Base-by-base conservation (phyloP, 2,329 filamentous ascomycete species). In the Sarocladiaceae sp. region DNA sequence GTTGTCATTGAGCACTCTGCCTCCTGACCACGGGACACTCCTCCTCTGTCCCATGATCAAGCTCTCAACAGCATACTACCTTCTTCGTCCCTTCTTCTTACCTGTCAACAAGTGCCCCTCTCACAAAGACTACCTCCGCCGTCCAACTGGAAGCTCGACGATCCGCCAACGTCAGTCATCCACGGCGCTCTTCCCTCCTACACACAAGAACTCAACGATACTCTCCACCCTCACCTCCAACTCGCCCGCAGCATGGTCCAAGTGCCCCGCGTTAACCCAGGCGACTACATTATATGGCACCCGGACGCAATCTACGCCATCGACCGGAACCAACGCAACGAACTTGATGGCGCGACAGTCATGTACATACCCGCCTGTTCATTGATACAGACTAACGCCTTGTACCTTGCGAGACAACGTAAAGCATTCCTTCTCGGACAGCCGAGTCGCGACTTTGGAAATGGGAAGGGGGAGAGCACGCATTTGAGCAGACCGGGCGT, bases 201-300 rank as follows among this genome's bases (percentile, higher is more conserved):
- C 45, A 76, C 77, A 3, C 84, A 88, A 53, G 83, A 88, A 54
- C 76, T 87, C 49, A 80, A 74, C 45, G 64, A 73, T 2, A 58
- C 70, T 4, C 72, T 83, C 1, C 85, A 88, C 53, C 85, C 85
- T 1, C 82, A 88, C 55, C 73, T 89, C 5, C 66, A 80, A 13
- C 72, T 88, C 4, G 63, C 73, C 26, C 64, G 71, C 20, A 81
- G 79, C 3, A 85, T 89, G 76, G 72, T 87, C 2, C 74, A 80
- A 46, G 69, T 87, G n/a, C 85, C 84, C 0, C 63, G 64, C 3
- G 79, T 88, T 13, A 63, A 71, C 19, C 83, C 84, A 0, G 85
- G 85, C 10, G 85, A 89, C 60, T 88, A 83, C 54, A 81, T 88
- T 2, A 74, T 79, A 24, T 89, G 83, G 82, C 83, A 88, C 58